Evolutionary conservation across 768 basidiomycete species (phyloP).

Genomic region (Phaeolepiota aurea): DNA sequence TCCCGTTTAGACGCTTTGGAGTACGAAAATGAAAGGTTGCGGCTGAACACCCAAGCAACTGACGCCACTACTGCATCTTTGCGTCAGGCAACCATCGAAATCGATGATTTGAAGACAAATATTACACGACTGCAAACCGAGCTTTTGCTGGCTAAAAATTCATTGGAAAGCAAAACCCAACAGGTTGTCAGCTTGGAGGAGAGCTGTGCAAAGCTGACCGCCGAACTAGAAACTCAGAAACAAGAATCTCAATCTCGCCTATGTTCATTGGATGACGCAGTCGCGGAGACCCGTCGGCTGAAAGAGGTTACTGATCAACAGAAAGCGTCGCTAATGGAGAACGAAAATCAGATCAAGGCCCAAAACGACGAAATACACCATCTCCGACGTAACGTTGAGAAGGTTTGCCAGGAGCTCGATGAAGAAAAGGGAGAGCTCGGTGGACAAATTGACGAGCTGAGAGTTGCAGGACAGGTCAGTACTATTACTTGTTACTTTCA

Average conservation of each 20-base stretch:
- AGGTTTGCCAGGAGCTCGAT: slow-evolving; percentile 21
- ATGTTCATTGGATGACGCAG: neutral
- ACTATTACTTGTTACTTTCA: neutral
- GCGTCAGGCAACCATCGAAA: slow-evolving; percentile 35
- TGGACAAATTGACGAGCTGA: slow-evolving; percentile 73
- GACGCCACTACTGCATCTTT: slow-evolving; percentile 29
- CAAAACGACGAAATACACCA: slow-evolving; percentile 55
- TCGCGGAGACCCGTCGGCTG: neutral
- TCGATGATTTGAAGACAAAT: slow-evolving; percentile 29
- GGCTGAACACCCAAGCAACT: slow-evolving; percentile 20
- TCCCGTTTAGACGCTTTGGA: slow-evolving; percentile 55
- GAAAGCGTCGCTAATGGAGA: neutral
- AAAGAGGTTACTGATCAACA: neutral
- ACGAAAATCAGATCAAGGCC: slow-evolving; percentile 24
- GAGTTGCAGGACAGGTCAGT: slow-evolving; percentile 79
- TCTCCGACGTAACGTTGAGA: slow-evolving; percentile 31
- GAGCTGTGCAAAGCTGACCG: neutral
- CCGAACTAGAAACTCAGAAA: neutral
- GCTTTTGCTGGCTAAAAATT: neutral
- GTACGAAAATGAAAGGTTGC: slow-evolving; percentile 61
- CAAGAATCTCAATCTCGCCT: neutral
- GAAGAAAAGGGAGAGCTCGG: slow-evolving; percentile 62
- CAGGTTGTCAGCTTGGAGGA: neutral
- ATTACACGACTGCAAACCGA: slow-evolving; percentile 19
- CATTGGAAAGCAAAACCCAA: neutral